Base-by-base conservation (phyloP, 1,284 basidiomycete species). In the Leccinum griseonigrum region DNA sequence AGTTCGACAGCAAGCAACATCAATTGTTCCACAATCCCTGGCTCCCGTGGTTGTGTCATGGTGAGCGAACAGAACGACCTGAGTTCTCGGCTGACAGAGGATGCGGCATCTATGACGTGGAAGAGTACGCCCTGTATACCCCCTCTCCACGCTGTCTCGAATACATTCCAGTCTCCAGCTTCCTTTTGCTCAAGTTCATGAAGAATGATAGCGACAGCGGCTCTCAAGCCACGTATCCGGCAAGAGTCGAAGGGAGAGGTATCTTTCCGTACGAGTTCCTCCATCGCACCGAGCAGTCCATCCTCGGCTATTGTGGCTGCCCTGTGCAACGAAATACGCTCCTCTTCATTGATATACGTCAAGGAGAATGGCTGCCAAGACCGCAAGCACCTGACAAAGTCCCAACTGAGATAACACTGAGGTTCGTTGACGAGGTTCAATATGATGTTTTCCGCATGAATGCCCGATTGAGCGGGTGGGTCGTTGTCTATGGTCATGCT, bases 401-500 rank as follows among this genome's bases (percentile, higher is more conserved):
- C 83, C 3, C 78, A 76, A 32, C 80, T 81, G 9, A 90, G 78
- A 64, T 90, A 79, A 16, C 85, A 80, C n/a, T 72, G 77, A 22
- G 90, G 88, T 48, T 85, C 81, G 46, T 80, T 78, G 0, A 84
- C 79, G n/a, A 91, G 79, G 40, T 82, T 80, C 36, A 81, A 74
- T 2, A 92, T 77, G 28, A 91, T 81, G 53, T 86, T 83, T 73
- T 92, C 90, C 0, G 86, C 85, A 56, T 88, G 79, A 31, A 87
- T 79, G 2, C 83, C 85, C 0, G 85, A 83, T 64, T 82, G 83
- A 31, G 83, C 81, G 0, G 88, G 88, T 5, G 83, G 78, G 7
- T 84, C 86, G 6, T 79, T 75, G 67, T 92, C 90, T 55, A 66
- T 63, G 3, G 68, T 69, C 68, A 69, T 69, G 40, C 70, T 72